Evolutionary conservation across 257 asterid genomes (phyloP).

Genomic region (Scutellaria baicalensis): DNA sequence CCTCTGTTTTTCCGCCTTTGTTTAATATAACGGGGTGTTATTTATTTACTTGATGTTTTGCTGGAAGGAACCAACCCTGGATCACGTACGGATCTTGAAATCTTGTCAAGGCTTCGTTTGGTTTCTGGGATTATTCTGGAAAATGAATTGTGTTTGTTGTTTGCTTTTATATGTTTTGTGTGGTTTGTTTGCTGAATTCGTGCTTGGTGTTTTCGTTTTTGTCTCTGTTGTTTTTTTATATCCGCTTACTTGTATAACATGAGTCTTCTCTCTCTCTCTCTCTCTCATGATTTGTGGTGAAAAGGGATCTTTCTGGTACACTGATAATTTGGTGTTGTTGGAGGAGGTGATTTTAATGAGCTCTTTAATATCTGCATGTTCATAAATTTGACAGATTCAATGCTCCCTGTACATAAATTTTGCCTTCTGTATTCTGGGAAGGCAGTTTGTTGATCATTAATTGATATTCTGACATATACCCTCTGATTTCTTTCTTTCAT

Average conservation of each 20-base stretch:
- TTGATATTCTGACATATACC: not conserved
- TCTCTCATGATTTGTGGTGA: not conserved
- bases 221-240: not conserved
- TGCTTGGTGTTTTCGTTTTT: not conserved
- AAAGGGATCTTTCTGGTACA: not conserved
- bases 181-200: not conserved
- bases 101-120: not conserved
- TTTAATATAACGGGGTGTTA: not conserved
- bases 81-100: conserved; percentile 19
- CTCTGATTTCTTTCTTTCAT: not conserved
- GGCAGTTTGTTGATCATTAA: no score
- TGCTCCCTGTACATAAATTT: not conserved
- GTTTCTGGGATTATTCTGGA: not conserved
- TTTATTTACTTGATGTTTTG: not conserved
- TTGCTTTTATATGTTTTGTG: not conserved
- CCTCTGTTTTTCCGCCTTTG: conserved; percentile 16
- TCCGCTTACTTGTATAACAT: no score
- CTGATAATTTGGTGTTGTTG: not conserved
- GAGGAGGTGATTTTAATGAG: not conserved
- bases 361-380: not conserved
- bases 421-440: not conserved
- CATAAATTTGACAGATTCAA: not conserved
- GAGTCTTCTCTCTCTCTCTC: no score
- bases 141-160: not conserved
- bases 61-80: not conserved